These are phyloP conservation scores for Porcisia hertigi DNA, from an alignment of 208 protist genomes.

Conservation along the genomic window DNA sequence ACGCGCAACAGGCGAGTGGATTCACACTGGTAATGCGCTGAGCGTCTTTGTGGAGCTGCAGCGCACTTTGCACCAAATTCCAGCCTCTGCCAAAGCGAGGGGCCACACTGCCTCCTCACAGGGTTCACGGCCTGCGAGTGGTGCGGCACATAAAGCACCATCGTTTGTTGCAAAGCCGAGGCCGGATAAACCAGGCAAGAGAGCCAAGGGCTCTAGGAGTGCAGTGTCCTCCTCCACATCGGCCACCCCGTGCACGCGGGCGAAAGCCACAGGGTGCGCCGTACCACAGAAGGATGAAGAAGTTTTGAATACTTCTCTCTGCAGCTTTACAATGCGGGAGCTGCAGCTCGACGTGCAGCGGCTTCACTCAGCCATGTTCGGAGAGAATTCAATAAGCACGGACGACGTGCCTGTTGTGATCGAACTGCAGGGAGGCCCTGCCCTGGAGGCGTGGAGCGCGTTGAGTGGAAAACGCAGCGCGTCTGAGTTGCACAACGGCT, in stretches of 20 bases:
- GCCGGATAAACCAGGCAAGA: slow-evolving; percentile 14
- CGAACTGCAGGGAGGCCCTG: slow-evolving; percentile 32
- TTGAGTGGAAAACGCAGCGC: slow-evolving; percentile 4
- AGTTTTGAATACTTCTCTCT: not conserved
- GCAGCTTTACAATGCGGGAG: slow-evolving; percentile 45
- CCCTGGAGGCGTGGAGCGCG: slow-evolving; percentile 10
- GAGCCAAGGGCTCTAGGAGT: not conserved
- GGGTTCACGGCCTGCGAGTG: not conserved
- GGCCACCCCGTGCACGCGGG: not conserved
- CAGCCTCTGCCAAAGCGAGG: slow-evolving; percentile 2
- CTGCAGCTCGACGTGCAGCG: slow-evolving; percentile 56
- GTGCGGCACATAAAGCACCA: not conserved
- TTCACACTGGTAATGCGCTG: slow-evolving; percentile 31
- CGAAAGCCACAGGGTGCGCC: not conserved
- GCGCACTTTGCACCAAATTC: slow-evolving; percentile 33
- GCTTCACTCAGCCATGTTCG: slow-evolving; percentile 49
- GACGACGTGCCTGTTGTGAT: slow-evolving; percentile 55
- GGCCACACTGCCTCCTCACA: not conserved
- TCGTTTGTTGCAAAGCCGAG: slow-evolving; percentile 5
- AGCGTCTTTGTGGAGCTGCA: slow-evolving; percentile 33
- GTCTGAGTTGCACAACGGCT: slow-evolving; percentile 5
- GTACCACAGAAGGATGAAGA: not conserved
- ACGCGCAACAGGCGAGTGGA: slow-evolving; percentile 31
- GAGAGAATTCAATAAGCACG: slow-evolving; percentile 12
- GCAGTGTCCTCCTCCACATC: not conserved